These are phyloP conservation scores for Blastobotrys petasosporus DNA, from an alignment of 1,139 yeast species.

Conservation along the genomic window DNA sequence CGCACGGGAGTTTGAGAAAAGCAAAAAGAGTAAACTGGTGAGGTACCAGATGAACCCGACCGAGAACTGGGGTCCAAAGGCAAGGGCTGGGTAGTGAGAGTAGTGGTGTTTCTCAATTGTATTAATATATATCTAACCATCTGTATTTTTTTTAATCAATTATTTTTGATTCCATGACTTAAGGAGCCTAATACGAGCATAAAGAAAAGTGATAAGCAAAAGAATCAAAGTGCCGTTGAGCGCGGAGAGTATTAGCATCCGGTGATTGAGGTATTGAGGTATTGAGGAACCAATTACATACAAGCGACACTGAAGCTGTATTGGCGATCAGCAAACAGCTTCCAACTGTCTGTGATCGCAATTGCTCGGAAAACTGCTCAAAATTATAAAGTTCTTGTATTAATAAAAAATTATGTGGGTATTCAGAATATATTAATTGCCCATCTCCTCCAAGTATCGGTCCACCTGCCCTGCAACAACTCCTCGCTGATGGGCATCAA, in stretches of 20 bases:
- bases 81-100: conserved; percentile 32
- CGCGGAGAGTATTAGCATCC: neutral
- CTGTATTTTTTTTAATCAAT: too few species aligned
- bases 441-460: conserved; percentile 1
- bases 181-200: too few species aligned
- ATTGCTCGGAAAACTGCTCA: too few species aligned
- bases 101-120: neutral
- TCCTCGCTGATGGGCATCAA: neutral
- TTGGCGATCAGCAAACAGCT: too few species aligned
- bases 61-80: conserved; percentile 94
- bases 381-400: too few species aligned
- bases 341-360: too few species aligned
- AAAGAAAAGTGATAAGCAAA: too few species aligned
- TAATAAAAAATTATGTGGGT: too few species aligned
- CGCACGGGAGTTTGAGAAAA: conserved; percentile 47
- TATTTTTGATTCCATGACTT: too few species aligned
- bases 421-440: too few species aligned
- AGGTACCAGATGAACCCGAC: conserved; percentile 89
- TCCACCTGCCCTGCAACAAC: neutral
- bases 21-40: conserved; percentile 73
- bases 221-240: too few species aligned
- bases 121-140: neutral
- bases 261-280: neutral
- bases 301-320: too few species aligned
- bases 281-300: neutral